These are phyloP conservation scores for Colletotrichum sp. DNA, from an alignment of 2,329 filamentous ascomycete species.

Conservation along the genomic window DNA sequence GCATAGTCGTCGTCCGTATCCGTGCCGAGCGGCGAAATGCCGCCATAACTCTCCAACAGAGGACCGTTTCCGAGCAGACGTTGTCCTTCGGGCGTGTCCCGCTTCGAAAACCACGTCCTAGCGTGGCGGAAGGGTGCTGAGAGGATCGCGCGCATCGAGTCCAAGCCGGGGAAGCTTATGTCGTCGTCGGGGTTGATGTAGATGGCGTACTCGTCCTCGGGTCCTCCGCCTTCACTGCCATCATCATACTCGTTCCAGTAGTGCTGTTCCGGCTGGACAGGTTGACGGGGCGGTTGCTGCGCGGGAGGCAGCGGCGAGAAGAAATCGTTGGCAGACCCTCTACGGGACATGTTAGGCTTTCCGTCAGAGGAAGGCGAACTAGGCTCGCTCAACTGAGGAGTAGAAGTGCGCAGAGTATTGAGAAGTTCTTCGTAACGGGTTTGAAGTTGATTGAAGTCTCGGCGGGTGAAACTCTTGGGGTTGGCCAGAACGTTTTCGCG, in stretches of 20 bases:
- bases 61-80: conserved; percentile 9
- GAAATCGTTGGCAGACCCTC: conserved; percentile 12
- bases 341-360: conserved; percentile 23
- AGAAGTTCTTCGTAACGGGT: conserved; percentile 57
- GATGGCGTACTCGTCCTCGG: conserved; percentile 69
- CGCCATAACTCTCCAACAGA: conserved; percentile 19
- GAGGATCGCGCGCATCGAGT: conserved; percentile 60
- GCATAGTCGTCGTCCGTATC: conserved; percentile 56
- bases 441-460: conserved; percentile 63
- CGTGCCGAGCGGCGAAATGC: conserved; percentile 28
- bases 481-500: conserved; percentile 68
- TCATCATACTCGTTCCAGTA: conserved; percentile 93
- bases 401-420: conserved; percentile 49
- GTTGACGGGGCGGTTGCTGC: conserved; percentile 26
- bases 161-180: conserved; percentile 65
- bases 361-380: conserved; percentile 42
- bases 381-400: conserved; percentile 43
- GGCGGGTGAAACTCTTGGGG: conserved; percentile 74
- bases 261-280: conserved; percentile 36
- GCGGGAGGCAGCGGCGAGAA: conserved; percentile 10
- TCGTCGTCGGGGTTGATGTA: conserved; percentile 75
- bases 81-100: neutral
- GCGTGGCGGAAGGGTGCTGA: conserved; percentile 55
- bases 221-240: conserved; percentile 70
- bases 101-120: conserved; percentile 52